phyloP scores from a whole-genome alignment of 148 eudicot species.

The Rhododendron molle region DNA sequence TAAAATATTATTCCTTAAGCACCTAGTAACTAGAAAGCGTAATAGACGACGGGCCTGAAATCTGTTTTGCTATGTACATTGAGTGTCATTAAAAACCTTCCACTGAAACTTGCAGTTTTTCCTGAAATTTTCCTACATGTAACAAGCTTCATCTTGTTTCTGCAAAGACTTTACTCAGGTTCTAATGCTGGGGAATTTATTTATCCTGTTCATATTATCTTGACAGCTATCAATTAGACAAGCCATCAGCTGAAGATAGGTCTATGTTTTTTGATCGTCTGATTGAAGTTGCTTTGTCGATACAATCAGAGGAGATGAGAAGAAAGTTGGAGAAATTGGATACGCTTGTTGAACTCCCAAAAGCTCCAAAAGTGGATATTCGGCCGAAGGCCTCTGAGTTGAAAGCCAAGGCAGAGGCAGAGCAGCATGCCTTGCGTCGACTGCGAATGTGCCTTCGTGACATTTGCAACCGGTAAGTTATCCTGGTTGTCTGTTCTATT shows the following conservation, averaged over 20 bases:
- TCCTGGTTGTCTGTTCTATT: not conserved
- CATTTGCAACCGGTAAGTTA: slow-evolving; percentile 85
- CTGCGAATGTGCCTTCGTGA: slow-evolving; percentile 98
- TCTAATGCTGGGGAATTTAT: not conserved
- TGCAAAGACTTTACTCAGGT: not conserved
- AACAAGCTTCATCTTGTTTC: not conserved
- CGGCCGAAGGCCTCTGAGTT: slow-evolving; percentile 89
- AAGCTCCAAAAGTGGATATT: slow-evolving; percentile 78
- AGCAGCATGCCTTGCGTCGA: slow-evolving; percentile 94
- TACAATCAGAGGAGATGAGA: slow-evolving; percentile 43
- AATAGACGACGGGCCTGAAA: not conserved
- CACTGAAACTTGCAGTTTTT: not conserved
- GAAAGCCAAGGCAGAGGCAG: slow-evolving; percentile 90
- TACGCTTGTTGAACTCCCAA: slow-evolving; percentile 69
- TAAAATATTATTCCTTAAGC: not conserved
- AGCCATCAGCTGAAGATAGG: slow-evolving; percentile 74
- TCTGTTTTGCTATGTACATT: not conserved
- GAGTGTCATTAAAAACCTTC: not conserved
- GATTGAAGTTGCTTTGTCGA: slow-evolving; percentile 76
- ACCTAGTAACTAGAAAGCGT: not conserved
- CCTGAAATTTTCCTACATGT: not conserved
- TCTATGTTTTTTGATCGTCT: slow-evolving; percentile 73
- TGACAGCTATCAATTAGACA: slow-evolving; percentile 52
- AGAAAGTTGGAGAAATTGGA: slow-evolving; percentile 33
- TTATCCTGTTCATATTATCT: slow-evolving; percentile 8